Evolutionary conservation across 441 rosid species (phyloP).

Genomic region (Erodium texanum): DNA sequence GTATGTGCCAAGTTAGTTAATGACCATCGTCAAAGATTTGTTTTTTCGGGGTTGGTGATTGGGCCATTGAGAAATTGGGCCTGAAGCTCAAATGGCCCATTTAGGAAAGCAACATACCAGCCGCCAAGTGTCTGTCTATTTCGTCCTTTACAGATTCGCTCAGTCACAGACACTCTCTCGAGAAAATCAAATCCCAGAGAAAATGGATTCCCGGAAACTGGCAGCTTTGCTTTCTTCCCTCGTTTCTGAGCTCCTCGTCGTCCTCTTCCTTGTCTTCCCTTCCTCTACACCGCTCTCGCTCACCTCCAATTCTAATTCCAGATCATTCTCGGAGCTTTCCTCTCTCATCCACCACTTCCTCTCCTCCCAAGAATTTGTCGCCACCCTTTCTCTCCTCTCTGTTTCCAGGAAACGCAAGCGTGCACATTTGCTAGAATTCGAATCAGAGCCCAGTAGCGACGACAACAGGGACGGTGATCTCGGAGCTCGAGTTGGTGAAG

Average conservation of each 20-base stretch:
- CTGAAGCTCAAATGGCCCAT: slow-evolving; percentile 13
- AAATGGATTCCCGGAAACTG: slow-evolving; percentile 23
- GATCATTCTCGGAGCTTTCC: slow-evolving; percentile 20
- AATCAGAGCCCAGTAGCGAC: slow-evolving; percentile 24
- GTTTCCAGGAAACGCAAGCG: slow-evolving; percentile 47
- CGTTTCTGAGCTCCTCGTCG: slow-evolving; percentile 33
- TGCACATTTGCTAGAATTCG: slow-evolving; percentile 28
- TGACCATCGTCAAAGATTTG: too few species aligned
- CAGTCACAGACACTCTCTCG: slow-evolving; percentile 32
- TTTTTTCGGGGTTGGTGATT: neutral
- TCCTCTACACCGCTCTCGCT: slow-evolving; percentile 16
- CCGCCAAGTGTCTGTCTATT: slow-evolving; percentile 3
- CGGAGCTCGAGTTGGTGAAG: neutral
- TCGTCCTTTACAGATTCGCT: slow-evolving; percentile 21
- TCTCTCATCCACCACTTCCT: slow-evolving; percentile 32
- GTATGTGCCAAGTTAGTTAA: too few species aligned
- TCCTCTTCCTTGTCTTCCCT: slow-evolving; percentile 30
- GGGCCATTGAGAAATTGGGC: neutral
- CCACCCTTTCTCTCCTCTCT: slow-evolving; percentile 29
- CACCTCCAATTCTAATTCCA: slow-evolving; percentile 8
- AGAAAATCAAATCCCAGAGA: slow-evolving; percentile 17
- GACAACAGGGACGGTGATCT: neutral
- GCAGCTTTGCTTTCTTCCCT: slow-evolving; percentile 43
- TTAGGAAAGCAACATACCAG: neutral
- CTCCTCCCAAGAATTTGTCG: slow-evolving; percentile 35